Conservation (phyloP, 192 early-diverging fungal species). For the Anaeromyces robustus region DNA sequence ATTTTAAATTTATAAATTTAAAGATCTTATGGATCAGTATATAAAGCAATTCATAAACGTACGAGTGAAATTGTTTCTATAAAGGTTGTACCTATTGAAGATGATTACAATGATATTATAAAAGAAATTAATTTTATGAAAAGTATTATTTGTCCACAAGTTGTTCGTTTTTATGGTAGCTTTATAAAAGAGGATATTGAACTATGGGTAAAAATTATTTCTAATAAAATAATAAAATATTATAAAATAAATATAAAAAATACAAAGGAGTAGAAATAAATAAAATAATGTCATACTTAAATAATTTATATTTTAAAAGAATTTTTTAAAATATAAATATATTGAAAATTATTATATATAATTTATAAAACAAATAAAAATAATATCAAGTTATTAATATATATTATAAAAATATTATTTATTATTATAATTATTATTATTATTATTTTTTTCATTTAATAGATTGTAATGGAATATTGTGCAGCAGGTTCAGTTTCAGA, state of each 20-base stretch:
- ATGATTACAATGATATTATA: constrained; percentile 21
- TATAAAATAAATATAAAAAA: too few species aligned
- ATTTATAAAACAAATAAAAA: too few species aligned
- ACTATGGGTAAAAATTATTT: constrained; percentile 1
- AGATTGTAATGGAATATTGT: constrained; percentile 53
- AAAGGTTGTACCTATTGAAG: constrained; percentile 31
- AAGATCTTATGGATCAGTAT: constrained; percentile 39
- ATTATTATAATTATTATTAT: too few species aligned
- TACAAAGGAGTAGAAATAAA: too few species aligned
- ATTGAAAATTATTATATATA: too few species aligned
- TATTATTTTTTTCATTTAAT: not conserved
- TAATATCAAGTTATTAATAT: too few species aligned
- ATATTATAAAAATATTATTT: too few species aligned
- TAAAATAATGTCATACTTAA: too few species aligned
- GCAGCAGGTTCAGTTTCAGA: constrained; percentile 34
- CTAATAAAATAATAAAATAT: too few species aligned
- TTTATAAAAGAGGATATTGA: constrained; percentile 22
- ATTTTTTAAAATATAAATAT: too few species aligned
- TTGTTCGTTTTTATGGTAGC: constrained; percentile 33
- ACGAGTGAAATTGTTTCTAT: constrained; percentile 23
- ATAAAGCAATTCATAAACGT: constrained; percentile 28
- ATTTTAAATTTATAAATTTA: not conserved
- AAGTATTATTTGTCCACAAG: constrained; percentile 16
- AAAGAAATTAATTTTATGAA: constrained; percentile 40
- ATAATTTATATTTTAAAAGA: too few species aligned